Evolutionary conservation across 176 grass and related monocot species (phyloP).

Genomic region (Aegilops speltoides): DNA sequence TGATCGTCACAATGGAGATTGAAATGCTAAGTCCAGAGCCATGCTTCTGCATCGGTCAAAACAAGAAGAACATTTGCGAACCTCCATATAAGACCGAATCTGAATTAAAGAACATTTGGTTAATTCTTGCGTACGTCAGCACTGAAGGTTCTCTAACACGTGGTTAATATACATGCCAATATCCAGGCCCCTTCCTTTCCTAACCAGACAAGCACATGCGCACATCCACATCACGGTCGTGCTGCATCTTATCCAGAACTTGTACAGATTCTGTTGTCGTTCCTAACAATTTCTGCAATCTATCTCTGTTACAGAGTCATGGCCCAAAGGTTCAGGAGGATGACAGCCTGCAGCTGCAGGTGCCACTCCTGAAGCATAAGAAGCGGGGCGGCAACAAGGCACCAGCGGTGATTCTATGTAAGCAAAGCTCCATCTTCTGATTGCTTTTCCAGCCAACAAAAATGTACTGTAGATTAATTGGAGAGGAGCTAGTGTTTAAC

Average conservation of each 20-base stretch:
- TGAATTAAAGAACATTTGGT: too few relatives aligned
- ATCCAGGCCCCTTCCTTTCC: not conserved
- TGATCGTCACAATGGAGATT: not conserved
- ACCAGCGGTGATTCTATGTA: constrained; percentile 36
- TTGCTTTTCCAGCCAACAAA: not conserved
- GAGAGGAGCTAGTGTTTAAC: not conserved
- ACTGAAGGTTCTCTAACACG: not conserved
- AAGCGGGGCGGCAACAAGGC: constrained; percentile 32
- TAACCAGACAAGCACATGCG: not conserved
- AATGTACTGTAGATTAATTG: too few relatives aligned
- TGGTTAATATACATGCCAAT: not conserved
- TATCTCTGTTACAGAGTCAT: constrained; percentile 25
- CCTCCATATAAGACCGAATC: not conserved
- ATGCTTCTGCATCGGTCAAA: not conserved
- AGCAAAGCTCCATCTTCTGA: not conserved
- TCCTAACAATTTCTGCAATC: not conserved
- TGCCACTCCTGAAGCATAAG: constrained; percentile 37
- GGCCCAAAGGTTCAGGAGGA: constrained; percentile 17
- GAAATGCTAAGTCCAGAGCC: not conserved
- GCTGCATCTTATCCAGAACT: not conserved
- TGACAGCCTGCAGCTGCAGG: not conserved
- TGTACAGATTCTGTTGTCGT: not conserved
- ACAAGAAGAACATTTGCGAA: too few relatives aligned
- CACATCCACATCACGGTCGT: not conserved
- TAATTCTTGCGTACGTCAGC: not conserved